Evolutionary conservation across 768 basidiomycete genomes (phyloP), one percentile per base, ranked within the genome.

Genomic region (Trametes cingulata): DNA sequence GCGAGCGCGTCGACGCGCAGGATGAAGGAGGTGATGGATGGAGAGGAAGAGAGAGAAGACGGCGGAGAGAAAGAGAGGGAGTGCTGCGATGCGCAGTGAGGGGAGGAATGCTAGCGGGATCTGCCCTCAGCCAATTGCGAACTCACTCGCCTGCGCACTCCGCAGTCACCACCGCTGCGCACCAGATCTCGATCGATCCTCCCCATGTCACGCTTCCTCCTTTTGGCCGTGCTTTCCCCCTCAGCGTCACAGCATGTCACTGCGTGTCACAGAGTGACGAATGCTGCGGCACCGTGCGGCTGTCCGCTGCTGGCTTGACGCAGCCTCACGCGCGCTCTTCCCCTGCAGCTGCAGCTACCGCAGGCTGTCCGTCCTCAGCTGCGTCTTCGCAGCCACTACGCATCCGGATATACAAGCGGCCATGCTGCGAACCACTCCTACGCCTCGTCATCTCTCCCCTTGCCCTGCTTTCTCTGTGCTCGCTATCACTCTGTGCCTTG

Each of bases 41-140:
- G 22, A 55, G 48, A 42, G 25, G 49, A 60, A 29, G 41, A 54
- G 35, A 52, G 52, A 42, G 54, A 24, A 14, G 59, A 49, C 22
- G 49, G 29, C 35, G 57, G 56, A 53, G 56, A 49, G 56, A 56
- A 49, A 29, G 56, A 60, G 61, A 54, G 52, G 47, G 45, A 41
- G 41, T 70, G 61, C 67, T 67, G 40, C 63, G 63, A 47, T 62
- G 65, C 58, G 65, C 61, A 63, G 54, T 56, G 58, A 65, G 65
- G 56, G 52, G 62, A 62, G 56, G 62, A 63, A 59, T 55, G 62
- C 46, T 56, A 60, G 52, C 58, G 58, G 63, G 58, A 60, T 60
- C 58, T 55, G 52, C 61, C 52, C 63, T 60, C 42, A 47, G 62
- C 58, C 49, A 56, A 51, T 59, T 54, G 62, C 53, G 49, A 47